Evolutionary conservation across 441 rosid species (phyloP).

Genomic region (Kokia cookei): DNA sequence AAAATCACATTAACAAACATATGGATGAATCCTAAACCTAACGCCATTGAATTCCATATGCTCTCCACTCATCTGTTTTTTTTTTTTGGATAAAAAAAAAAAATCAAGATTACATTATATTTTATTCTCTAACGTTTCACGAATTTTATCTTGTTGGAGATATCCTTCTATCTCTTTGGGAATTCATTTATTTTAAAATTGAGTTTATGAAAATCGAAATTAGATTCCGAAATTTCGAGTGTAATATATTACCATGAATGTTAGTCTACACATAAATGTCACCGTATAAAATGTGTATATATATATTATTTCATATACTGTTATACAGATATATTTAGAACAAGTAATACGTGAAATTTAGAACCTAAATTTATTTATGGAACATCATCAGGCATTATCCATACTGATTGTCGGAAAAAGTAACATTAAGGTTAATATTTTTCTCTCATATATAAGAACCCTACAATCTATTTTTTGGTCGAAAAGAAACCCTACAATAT

Average conservation of each 20-base stretch:
- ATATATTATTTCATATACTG: not conserved
- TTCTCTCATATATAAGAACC: not conserved
- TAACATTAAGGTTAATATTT: slow-evolving; percentile 35
- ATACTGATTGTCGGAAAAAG: slow-evolving; percentile 28
- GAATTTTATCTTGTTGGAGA: too few relatives aligned
- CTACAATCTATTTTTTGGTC: not conserved
- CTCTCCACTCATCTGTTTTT: not conserved
- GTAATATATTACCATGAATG: not conserved
- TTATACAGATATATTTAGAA: not conserved
- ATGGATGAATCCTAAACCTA: too few relatives aligned
- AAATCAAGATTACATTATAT: too few relatives aligned
- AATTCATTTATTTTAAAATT: not conserved
- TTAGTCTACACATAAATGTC: not conserved
- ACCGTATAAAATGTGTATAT: not conserved
- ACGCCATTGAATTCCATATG: not conserved
- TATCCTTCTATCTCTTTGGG: too few relatives aligned
- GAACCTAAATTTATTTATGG: slow-evolving; percentile 15
- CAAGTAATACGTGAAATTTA: not conserved
- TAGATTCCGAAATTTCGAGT: not conserved
- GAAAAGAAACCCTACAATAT: too few relatives aligned
- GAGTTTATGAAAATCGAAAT: not conserved
- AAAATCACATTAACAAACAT: too few relatives aligned
- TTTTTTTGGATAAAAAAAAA: too few relatives aligned
- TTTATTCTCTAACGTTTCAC: too few relatives aligned
- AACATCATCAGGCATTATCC: slow-evolving; percentile 8